Evolutionary conservation across 1,284 basidiomycete genomes (phyloP), one percentile per base, ranked within the genome.

Genomic region (Trichosporon coremiiforme): DNA sequence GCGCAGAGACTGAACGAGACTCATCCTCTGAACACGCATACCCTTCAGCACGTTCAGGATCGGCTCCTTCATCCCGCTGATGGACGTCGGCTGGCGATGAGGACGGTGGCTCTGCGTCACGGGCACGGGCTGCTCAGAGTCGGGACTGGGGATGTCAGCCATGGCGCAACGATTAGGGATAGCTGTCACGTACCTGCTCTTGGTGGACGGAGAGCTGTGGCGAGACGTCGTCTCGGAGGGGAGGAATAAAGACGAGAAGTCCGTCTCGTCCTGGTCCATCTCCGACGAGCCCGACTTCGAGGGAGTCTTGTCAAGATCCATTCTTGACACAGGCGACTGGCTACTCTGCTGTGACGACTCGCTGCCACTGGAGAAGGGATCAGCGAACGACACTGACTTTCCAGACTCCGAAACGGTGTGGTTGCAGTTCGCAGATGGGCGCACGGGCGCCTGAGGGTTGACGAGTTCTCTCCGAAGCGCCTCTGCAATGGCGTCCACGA

Each of bases 21-120:
- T 93, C 93, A 95, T 95, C 65, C 93, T 85, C 84, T 95, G 93
- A 78, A 94, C 89, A 64, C 93, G 87, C 91, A 95, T 94, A 77
- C 93, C 92, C 80, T 92, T 91, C 33, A 95, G 85, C 2, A 95
- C 87, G 68, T 89, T 86, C 77, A 87, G 87, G 53, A 95, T 87
- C 4, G 93, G 93, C 70, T 92, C 89, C 41, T 87, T 85, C 74
- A 90, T 88, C 31, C 85, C 84, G 57, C 87, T 88, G 66, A 94
- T 79, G 38, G 87, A 82, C 6, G 76, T 80, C 13, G 87, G 86
- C 1, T 90, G 90, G 2, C n/a, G 87, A 86, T 70, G 76, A 17
- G 72, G 68, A 1, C 55, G 57, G 35, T 72, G 63, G 15, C 75
- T 77, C 64, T 70, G 71, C 3, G 75, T 78, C 45, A 77, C 70